Base-by-base conservation (phyloP, 306 rosid species). In the Alnus rubra region DNA sequence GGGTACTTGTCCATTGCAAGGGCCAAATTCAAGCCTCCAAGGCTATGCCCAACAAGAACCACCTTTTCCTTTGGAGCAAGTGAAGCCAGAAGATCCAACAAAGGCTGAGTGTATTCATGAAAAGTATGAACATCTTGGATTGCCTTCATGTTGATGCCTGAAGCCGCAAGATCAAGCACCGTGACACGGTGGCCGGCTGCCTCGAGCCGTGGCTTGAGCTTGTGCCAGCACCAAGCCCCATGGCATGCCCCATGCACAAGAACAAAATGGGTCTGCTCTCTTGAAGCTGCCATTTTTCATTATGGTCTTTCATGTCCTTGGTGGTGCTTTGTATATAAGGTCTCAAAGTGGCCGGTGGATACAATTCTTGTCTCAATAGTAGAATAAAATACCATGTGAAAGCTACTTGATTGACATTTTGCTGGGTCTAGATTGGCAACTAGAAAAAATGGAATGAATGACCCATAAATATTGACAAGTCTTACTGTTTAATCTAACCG, bases 201-300 rank as follows among this genome's bases (percentile, higher is more conserved):
- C 84, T 91, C 87, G 0, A 93, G 82, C 50, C 5, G 78, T 7
- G 91, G 89, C 42, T 88, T 90, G 60, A 90, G 65, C 85, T 88
- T 93, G 86, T 88, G 86, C 96, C 94, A 90, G 35, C 81, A 2
- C 97, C 97, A 94, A 8, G 92, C 92, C 0, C 97, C 97, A 68
- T 90, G 88, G 80, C 96, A 79, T 9, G 90, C 89, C 4, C 96
- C 97, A 50, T 94, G 98, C 16, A 94, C 91, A 18, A 92, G 56
- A 14, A 92, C 89, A 79, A 87, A 90, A 79, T 89, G 95, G 45
- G 85, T 74, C 50, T 45, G 28, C 2, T 59, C 13, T 13, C 0
- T 16, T 7, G 48, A 42, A 65, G 71, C 30, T 7, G 49, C 71
- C 71, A 65, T 65, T 16, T 30, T 62, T 0, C 14, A 75, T 73